These are phyloP conservation scores for Nitzschia sp. DNA, from an alignment of 108 stramenopile species.

Conservation along the genomic window DNA sequence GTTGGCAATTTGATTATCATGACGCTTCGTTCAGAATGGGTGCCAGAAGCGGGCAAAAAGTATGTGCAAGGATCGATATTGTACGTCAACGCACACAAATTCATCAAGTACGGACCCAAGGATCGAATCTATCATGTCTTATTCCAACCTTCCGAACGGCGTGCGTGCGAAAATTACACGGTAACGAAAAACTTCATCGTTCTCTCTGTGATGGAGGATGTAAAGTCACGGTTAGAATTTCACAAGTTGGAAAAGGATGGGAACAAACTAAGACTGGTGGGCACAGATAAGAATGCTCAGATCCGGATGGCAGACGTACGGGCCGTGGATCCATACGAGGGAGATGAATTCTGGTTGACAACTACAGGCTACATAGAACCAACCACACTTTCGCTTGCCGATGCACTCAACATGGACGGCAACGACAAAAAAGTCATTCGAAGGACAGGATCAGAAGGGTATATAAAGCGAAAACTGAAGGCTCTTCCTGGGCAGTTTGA, in stretches of 20 bases:
- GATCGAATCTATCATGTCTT: slow-evolving; percentile 55
- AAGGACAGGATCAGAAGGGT: slow-evolving; percentile 41
- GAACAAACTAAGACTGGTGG: slow-evolving; percentile 43
- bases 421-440: slow-evolving; percentile 47
- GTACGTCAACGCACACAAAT: slow-evolving; percentile 52
- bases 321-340: slow-evolving; percentile 57
- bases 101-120: slow-evolving; percentile 56
- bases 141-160: slow-evolving; percentile 59
- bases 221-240: slow-evolving; percentile 62
- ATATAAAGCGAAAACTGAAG: slow-evolving; percentile 53
- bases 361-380: slow-evolving; percentile 73
- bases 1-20: slow-evolving; percentile 59
- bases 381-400: slow-evolving; percentile 71
- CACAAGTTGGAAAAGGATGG: slow-evolving; percentile 56
- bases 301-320: slow-evolving; percentile 44
- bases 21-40: slow-evolving; percentile 68
- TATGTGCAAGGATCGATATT: slow-evolving; percentile 58
- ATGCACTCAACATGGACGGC: slow-evolving; percentile 56
- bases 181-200: slow-evolving; percentile 68
- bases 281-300: slow-evolving; percentile 50
- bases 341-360: slow-evolving; percentile 76
- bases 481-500: slow-evolving; percentile 65
- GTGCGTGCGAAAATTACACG: slow-evolving; percentile 46
- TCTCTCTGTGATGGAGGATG: slow-evolving; percentile 57
- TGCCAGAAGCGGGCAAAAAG: slow-evolving; percentile 38